These are phyloP conservation scores for Fraxinus americana DNA, from an alignment of 257 asterid species.

Conservation along the genomic window DNA sequence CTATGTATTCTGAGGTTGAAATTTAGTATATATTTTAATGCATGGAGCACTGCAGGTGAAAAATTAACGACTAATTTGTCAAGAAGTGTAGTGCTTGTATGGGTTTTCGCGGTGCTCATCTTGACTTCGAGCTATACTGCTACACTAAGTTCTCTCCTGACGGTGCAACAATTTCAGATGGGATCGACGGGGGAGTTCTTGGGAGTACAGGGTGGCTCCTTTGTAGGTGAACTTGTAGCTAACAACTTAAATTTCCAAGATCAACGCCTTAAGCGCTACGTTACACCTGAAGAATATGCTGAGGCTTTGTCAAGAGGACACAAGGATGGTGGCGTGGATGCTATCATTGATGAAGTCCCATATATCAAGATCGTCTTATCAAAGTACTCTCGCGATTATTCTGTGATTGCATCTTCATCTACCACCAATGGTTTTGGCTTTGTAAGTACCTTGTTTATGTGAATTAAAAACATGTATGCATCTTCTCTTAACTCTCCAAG, in stretches of 20 bases:
- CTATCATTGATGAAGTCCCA: conserved; percentile 47
- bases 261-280: conserved; percentile 18
- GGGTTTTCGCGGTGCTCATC: not conserved
- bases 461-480: too few species aligned
- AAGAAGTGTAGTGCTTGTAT: not conserved
- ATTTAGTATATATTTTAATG: too few species aligned
- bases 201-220: not conserved
- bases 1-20: too few species aligned
- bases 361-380: conserved; percentile 37
- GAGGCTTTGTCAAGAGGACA: conserved; percentile 42
- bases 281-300: conserved; percentile 11
- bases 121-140: conserved; percentile 3
- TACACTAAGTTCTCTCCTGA: not conserved
- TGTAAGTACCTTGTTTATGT: conserved; percentile 28
- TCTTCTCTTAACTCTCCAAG: too few species aligned
- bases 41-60: not conserved
- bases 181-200: not conserved
- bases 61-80: not conserved
- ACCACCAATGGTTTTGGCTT: conserved; percentile 44
- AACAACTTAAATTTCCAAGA: conserved; percentile 30
- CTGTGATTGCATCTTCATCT: conserved; percentile 27
- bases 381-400: conserved; percentile 28
- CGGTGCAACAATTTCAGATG: not conserved
- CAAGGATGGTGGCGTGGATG: conserved; percentile 45
- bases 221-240: not conserved